A percentile compares a stretch with the other conserved stretches of the same genome.
These are phyloP conservation scores for Rhynchospora tenuis DNA, from an alignment of 176 grass and related monocot species.

Conservation along the genomic window DNA sequence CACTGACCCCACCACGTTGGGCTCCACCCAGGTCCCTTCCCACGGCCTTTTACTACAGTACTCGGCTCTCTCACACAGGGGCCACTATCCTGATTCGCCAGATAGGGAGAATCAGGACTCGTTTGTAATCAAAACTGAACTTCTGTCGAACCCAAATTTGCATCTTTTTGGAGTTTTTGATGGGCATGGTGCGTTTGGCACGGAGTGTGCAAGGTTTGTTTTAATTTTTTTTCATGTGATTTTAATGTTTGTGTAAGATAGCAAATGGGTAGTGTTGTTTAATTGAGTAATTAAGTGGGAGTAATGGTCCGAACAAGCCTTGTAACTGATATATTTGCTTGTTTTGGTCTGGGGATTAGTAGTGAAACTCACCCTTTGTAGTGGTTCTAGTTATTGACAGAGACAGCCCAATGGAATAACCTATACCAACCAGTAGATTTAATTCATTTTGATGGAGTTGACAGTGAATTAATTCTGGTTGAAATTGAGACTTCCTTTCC, in stretches of 20 bases:
- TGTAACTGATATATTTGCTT: background rate
- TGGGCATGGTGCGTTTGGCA: slow-evolving; percentile 65
- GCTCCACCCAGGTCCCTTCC: slow-evolving; percentile 39
- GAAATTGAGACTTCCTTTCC: background rate
- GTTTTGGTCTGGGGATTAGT: background rate
- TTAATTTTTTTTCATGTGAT: background rate
- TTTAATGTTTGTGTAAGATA: background rate
- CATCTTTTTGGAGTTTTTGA: slow-evolving; percentile 96
- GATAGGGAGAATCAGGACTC: slow-evolving; percentile 76
- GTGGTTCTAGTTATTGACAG: background rate
- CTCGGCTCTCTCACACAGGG: slow-evolving; percentile 54
- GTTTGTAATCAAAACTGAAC: slow-evolving; percentile 43
- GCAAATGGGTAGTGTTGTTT: background rate
- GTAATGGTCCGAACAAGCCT: background rate
- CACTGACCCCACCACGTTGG: slow-evolving; percentile 29
- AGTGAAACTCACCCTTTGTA: background rate
- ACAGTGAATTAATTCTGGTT: background rate
- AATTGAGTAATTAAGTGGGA: background rate
- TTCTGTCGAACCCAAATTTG: slow-evolving; percentile 56
- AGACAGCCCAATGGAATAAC: background rate
- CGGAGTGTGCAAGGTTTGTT: slow-evolving; percentile 37
- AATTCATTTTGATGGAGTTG: background rate
- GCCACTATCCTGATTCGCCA: slow-evolving; percentile 74
- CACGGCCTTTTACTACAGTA: slow-evolving; percentile 49
- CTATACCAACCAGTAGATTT: background rate